phyloP scores from a whole-genome alignment of 78 protist species.

The Bigelowiella natans region DNA sequence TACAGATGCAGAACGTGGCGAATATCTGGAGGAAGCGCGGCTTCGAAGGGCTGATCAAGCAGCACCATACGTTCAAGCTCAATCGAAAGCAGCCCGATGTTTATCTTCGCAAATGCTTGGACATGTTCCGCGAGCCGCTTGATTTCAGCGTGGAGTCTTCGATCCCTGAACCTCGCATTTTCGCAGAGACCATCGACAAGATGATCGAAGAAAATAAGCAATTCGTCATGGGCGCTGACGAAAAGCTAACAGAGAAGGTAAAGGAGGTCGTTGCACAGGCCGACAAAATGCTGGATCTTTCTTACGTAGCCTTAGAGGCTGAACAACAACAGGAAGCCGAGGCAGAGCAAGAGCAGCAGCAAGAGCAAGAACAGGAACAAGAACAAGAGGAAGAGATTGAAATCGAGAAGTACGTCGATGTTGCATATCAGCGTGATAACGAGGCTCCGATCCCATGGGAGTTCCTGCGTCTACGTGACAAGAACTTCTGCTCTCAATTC shows the following conservation, averaged over 20 bases:
- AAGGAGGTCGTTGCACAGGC: neutral
- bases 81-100: neutral
- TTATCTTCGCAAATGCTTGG: neutral
- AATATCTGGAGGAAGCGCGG: slow-evolving; percentile 12
- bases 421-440: slow-evolving; percentile 14
- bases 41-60: neutral
- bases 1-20: slow-evolving; percentile 19
- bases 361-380: neutral
- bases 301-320: neutral
- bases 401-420: slow-evolving; percentile 27
- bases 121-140: slow-evolving; percentile 8
- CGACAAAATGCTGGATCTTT: neutral
- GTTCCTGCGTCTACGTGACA: neutral
- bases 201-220: neutral
- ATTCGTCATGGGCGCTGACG: neutral
- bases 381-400: slow-evolving; percentile 26
- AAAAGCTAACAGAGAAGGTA: neutral
- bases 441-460: slow-evolving; percentile 26
- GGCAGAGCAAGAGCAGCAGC: neutral
- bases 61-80: neutral
- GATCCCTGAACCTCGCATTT: neutral
- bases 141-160: slow-evolving; percentile 10
- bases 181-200: neutral
- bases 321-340: neutral
- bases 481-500: neutral